Conservation (phyloP, 2,329 filamentous ascomycete genomes). For the Aspergillus quadrilineatus region DNA sequence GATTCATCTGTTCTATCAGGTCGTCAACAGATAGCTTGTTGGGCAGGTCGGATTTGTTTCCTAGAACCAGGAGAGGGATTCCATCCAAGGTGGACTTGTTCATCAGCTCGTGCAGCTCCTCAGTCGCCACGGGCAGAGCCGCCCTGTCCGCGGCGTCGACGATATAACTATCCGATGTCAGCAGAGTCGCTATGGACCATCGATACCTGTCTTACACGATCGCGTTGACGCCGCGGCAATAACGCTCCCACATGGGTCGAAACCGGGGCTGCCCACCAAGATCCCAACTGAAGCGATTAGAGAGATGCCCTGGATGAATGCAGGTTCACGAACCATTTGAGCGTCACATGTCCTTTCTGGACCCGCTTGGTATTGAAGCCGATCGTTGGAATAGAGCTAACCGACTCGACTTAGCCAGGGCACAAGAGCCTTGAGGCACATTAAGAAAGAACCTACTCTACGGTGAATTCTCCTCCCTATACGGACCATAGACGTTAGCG, state of each 20-base stretch:
- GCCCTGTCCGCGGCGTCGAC: constrained; percentile 89
- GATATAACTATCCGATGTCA: constrained; percentile 65
- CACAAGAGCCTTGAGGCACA: not conserved
- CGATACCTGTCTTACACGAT: constrained; percentile 65
- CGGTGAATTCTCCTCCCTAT: constrained; percentile 95
- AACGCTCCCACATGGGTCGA: constrained; percentile 98
- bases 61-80: constrained; percentile 89
- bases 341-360: constrained; percentile 94
- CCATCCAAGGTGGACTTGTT: constrained; percentile 79
- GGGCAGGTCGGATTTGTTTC: constrained; percentile 96
- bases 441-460: constrained; percentile 72
- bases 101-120: constrained; percentile 88
- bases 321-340: constrained; percentile 72
- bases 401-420: constrained; percentile 24
- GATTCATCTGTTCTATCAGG: constrained; percentile 85
- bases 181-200: not conserved
- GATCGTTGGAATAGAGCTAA: constrained; percentile 94
- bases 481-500: constrained; percentile 17
- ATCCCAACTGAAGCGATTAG: constrained; percentile 68
- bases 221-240: constrained; percentile 94
- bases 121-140: constrained; percentile 78
- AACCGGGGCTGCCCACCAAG: constrained; percentile 95
- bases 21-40: constrained; percentile 90
- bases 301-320: constrained; percentile 13
- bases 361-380: constrained; percentile 99